phyloP scores from a whole-genome alignment of 441 rosid genomes.

The Corymbia calophylla region DNA sequence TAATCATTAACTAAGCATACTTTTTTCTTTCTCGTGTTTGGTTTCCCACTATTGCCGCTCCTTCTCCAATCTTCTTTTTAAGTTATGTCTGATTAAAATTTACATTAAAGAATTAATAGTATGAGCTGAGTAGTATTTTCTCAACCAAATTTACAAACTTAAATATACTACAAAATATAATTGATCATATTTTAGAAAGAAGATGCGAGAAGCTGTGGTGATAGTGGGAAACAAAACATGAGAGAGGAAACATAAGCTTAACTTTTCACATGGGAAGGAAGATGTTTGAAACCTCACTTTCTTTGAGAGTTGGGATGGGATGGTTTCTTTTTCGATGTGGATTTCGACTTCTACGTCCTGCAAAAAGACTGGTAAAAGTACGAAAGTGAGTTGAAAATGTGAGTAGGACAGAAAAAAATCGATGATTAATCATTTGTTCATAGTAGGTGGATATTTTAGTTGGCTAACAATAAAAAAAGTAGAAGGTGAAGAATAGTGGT shows the following conservation, averaged over 20 bases:
- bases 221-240: not conserved
- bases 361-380: too few relatives aligned
- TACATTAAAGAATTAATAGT: not conserved
- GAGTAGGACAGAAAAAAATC: not conserved
- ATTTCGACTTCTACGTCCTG: too few relatives aligned
- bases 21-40: not conserved
- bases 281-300: too few relatives aligned
- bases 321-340: too few relatives aligned
- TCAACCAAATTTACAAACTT: not conserved
- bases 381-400: too few relatives aligned
- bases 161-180: too few relatives aligned
- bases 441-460: not conserved
- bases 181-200: not conserved
- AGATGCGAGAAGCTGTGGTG: not conserved
- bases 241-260: not conserved
- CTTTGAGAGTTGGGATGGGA: too few relatives aligned
- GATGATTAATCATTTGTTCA: not conserved
- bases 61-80: not conserved
- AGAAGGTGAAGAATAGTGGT: not conserved
- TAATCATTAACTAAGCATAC: not conserved
- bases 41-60: not conserved
- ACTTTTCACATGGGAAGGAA: too few relatives aligned
- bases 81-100: not conserved
- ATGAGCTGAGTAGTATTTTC: not conserved
- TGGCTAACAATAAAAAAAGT: not conserved